These are phyloP conservation scores for Phlebopus sp. DNA, from an alignment of 1,284 basidiomycete species.

Conservation along the genomic window DNA sequence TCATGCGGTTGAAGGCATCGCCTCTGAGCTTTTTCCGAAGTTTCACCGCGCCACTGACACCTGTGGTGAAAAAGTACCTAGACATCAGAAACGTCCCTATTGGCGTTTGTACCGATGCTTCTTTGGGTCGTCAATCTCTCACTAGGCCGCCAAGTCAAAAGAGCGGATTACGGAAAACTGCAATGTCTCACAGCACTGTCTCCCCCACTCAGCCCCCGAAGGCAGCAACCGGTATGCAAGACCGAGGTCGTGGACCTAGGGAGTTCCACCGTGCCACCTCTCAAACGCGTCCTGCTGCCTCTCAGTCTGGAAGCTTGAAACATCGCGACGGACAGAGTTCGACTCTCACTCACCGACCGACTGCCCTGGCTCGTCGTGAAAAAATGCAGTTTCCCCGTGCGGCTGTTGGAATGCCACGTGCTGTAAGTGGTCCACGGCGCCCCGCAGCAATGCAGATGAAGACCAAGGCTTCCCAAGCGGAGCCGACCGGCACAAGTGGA, in stretches of 20 bases:
- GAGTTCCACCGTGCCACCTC: slow-evolving; percentile 18
- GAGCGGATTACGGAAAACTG: slow-evolving; percentile 14
- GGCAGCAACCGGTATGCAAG: slow-evolving; percentile 8
- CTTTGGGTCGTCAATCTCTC: slow-evolving; percentile 15
- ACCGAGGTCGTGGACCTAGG: slow-evolving; percentile 4
- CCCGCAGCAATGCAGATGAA: slow-evolving; percentile 27
- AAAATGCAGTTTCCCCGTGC: slow-evolving; percentile 2
- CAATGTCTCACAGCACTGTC: slow-evolving; percentile 12
- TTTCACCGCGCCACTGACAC: slow-evolving; percentile 71
- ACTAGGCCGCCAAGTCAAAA: slow-evolving; percentile 27
- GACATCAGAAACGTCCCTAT: slow-evolving; percentile 46
- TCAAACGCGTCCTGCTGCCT: slow-evolving; percentile 16
- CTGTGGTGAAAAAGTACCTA: slow-evolving; percentile 76
- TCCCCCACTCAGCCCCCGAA: slow-evolving; percentile 7
- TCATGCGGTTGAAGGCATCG: slow-evolving; percentile 3
- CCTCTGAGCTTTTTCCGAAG: slow-evolving; percentile 37
- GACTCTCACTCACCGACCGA: slow-evolving; percentile 19
- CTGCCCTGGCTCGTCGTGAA: slow-evolving; percentile 15
- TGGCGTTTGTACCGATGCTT: neutral
- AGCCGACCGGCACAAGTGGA: slow-evolving; percentile 13
- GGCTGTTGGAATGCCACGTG: neutral
- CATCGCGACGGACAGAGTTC: slow-evolving; percentile 20
- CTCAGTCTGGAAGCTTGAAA: slow-evolving; percentile 14
- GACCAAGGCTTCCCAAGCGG: slow-evolving; percentile 17
- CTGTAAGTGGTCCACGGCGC: slow-evolving; percentile 26